Base-by-base conservation (phyloP, 805 yeast genomes). In the Myxozyma monticola region DNA sequence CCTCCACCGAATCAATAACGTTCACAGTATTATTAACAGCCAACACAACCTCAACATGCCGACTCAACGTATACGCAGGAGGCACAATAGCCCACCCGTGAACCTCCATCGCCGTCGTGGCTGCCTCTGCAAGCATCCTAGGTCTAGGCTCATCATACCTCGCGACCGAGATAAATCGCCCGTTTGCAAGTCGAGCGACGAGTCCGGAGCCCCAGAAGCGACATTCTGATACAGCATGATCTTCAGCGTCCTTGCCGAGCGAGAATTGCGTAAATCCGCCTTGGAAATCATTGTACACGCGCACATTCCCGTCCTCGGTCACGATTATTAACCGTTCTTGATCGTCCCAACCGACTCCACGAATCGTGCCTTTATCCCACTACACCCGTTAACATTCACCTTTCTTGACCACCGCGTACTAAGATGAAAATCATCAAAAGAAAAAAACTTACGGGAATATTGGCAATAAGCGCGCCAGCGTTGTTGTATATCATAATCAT, bases 221-320 rank as follows among this genome's bases (percentile, higher is more conserved):
- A 12, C 68, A 70, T 2, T 73, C 73, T 3, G 54, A 45, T 6
- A 76, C 65, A 0, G 68, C 68, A 20, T 53, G 57, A 6, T 60
- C 51, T 33, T 69, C 73, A 0, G 71, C 66, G 4, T 65, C 67
- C 17, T 61, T 56, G 1, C 71, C 71, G 3, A 78, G 53, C 15
- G 66, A 64, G 58, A 72, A 75, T 59, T 83, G 88, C 41, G 73
- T 72, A 63, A 85, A 87, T 38, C 78, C 82, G 2, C 87, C 85
- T 18, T 78, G 78, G 55, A 84, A 80, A 60, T 85, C 89, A 36
- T 72, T 67, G 65, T 85, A 86, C 24, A 74, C 68, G 24, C 95
- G 70, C 21, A 75, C 77, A 25, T 68, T 71, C 5, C 84, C 84
- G 42, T 71, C 69, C 28, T 71, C 74, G 31, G 81, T 64, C 1